Conservation (phyloP, 192 early-diverging fungal genomes). For the Coemansia sp. region DNA sequence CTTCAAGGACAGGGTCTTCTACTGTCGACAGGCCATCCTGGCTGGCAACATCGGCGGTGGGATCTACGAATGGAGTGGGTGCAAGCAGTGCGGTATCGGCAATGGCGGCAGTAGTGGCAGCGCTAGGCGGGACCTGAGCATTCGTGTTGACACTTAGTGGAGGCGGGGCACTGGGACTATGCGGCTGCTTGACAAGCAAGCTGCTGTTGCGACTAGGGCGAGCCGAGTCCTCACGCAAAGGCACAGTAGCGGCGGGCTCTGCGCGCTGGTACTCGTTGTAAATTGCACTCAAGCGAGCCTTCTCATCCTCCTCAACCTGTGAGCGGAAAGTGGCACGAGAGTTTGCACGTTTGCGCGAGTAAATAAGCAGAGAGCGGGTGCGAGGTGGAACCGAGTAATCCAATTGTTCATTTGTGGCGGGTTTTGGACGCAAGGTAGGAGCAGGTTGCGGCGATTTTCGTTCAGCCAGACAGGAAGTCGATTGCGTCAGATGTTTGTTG, state of each 20-base stretch:
- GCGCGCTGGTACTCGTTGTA: slow-evolving; percentile 36
- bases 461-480: slow-evolving; percentile 7
- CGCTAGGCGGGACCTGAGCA: slow-evolving; percentile 4
- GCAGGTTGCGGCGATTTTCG: slow-evolving; percentile 21
- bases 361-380: slow-evolving; percentile 32
- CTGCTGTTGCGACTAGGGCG: slow-evolving; percentile 47
- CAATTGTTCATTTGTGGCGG: slow-evolving; percentile 8
- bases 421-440: slow-evolving; percentile 3
- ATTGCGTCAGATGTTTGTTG: slow-evolving; percentile 5
- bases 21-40: slow-evolving; percentile 12
- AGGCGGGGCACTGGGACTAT: not conserved
- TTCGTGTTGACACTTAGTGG: slow-evolving; percentile 41
- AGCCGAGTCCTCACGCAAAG: slow-evolving; percentile 11
- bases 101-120: not conserved
- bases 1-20: slow-evolving; percentile 10
- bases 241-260: slow-evolving; percentile 12
- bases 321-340: slow-evolving; percentile 13
- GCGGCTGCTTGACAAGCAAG: slow-evolving; percentile 23
- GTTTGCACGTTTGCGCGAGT: slow-evolving; percentile 14
- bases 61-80: not conserved
- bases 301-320: slow-evolving; percentile 50
- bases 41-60: not conserved
- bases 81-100: not conserved
- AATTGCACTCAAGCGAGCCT: slow-evolving; percentile 37
- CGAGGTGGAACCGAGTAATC: slow-evolving; percentile 41